Percentiles rank a stretch among this genome's conserved stretches.
Conservation (phyloP, 1,284 basidiomycete species). For the Ustilago crameri region DNA sequence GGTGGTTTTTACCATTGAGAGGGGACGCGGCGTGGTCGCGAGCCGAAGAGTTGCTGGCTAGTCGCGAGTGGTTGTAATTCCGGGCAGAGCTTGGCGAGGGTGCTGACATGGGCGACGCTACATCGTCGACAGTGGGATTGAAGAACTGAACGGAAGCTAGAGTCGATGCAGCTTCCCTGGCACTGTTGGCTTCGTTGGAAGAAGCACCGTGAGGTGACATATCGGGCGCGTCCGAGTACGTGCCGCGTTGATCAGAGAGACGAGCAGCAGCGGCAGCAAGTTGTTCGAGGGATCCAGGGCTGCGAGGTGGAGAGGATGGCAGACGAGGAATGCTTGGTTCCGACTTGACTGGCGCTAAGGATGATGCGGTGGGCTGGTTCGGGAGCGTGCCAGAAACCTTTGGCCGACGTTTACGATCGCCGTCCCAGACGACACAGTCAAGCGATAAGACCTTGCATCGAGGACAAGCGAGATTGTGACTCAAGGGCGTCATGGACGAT, state of each 20-base stretch:
- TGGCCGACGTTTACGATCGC: conserved; percentile 50
- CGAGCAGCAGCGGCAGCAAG: conserved; percentile 46
- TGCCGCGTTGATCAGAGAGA: conserved; percentile 32
- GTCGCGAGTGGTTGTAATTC: conserved; percentile 4
- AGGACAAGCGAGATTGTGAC: conserved; percentile 36
- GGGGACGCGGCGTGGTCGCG: conserved; percentile 2
- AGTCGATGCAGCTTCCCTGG: conserved; percentile 30
- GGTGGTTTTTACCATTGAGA: conserved; percentile 4
- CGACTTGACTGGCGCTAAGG: conserved; percentile 9
- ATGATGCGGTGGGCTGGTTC: not conserved
- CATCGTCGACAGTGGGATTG: conserved; percentile 27
- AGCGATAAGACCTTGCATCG: conserved; percentile 47
- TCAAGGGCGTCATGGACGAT: conserved; percentile 43
- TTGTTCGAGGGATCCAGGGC: conserved; percentile 43
- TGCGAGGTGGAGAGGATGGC: conserved; percentile 29
- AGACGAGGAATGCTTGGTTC: conserved; percentile 19
- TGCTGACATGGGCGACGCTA: conserved; percentile 9
- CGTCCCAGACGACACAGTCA: conserved; percentile 58
- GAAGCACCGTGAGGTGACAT: conserved; percentile 22
- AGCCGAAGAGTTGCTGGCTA: conserved; percentile 3
- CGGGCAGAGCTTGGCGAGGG: conserved; percentile 18
- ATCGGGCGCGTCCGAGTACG: conserved; percentile 21
- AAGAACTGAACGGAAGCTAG: conserved; percentile 50
- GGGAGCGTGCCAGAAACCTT: conserved; percentile 10
- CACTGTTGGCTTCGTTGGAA: conserved; percentile 27